Evolutionary conservation across 805 yeast genomes (phyloP), one percentile per base, ranked within the genome.

Genomic region (Ogataea siamensis): DNA sequence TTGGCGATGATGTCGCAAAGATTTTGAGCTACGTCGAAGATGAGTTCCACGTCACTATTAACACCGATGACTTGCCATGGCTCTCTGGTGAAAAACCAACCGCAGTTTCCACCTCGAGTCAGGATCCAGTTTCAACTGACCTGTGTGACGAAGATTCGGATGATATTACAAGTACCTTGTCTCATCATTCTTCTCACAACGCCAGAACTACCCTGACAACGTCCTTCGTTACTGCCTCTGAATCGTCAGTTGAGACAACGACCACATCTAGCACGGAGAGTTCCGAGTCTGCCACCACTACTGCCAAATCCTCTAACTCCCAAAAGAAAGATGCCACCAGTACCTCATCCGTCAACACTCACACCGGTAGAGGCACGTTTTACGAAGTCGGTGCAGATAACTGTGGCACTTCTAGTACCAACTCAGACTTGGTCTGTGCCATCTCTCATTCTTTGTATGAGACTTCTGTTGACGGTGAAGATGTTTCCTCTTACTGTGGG

Each of bases 291-390:
- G 10, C 21, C 26, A 19, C 30, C 26, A 8, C 22, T 14, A 9
- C 18, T 28, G 28, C 30, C 10, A 16, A 37, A n/a, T 24, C 39
- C 15, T 5, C 45, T 23, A 17, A 35, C 13, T 23, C 46, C 12
- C 23, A 40, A 13, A 13, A 47, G 1, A 12, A 47, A 9, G 19
- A 40, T 13, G 17, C 43, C 12, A 22, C 26, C n/a, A 21, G 40
- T 13, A 5, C 43, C 24, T 26, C 40, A 1, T 7, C 40, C 7
- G 23, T 14, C 11, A 13, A 17, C 5, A 28, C 47, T 10, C 24
- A 47, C 21, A 31, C 62, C 2, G 78, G 78, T 28, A 57, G 72
- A 42, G 80, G 78, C 37, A 75, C 80, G 20, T 74, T 58, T 57
- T 74, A 71, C 53, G 51, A 54, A 20, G 64, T 73, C 14, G 67